Evolutionary conservation across 1,139 yeast species (phyloP), one percentile per base, ranked within the genome.

Genomic region (Taiozyma sp.): DNA sequence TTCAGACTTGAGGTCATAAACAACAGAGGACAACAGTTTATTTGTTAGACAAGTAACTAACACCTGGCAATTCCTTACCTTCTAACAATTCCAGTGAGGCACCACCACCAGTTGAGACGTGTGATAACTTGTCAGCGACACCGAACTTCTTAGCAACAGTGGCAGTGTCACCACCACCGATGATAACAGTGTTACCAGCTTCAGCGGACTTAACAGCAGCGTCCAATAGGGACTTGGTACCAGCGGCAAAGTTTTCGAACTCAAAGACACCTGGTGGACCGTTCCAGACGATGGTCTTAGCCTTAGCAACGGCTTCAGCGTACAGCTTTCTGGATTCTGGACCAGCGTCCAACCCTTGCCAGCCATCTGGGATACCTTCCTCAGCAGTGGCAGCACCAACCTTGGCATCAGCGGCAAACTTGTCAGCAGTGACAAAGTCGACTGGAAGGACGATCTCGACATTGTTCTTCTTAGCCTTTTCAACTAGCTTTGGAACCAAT

Each of bases 221-320:
- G 61, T 85, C 95, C 67, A 92, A 82, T 74, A 91, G 76, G 55
- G 89, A 73, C 79, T 90, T 87, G 70, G 98, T 92, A 76, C 97
- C 97, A 56, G 74, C 74, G 62, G 97, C 85, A 70, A 92, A 92
- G 68, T 80, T 80, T 60, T 89, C 96, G 69, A 92, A 91, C 79
- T 92, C 98, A 70, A 92, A 92, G 66, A 92, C 98, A 80, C 98
- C 98, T 73, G 98, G 97, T 58, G 98, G 98, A 71, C 98, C 98
- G 79, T 92, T 92, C 98, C 98, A 92, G 68, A 92, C 92, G 68
- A 92, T 92, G 67, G 98, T 93, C 84, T 91, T 90, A 64, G 98
- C 95, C 76, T 85, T 80, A 61, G 87, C 86, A 62, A 92, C 89
- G 58, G 96, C 85, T 56, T 75, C 82, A 61, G 84, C 79, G 70